Percentiles rank a stretch among this genome's conserved stretches.
Conservation (phyloP, 2,329 filamentous ascomycete species). For the Colletotrichum echinochloae region DNA sequence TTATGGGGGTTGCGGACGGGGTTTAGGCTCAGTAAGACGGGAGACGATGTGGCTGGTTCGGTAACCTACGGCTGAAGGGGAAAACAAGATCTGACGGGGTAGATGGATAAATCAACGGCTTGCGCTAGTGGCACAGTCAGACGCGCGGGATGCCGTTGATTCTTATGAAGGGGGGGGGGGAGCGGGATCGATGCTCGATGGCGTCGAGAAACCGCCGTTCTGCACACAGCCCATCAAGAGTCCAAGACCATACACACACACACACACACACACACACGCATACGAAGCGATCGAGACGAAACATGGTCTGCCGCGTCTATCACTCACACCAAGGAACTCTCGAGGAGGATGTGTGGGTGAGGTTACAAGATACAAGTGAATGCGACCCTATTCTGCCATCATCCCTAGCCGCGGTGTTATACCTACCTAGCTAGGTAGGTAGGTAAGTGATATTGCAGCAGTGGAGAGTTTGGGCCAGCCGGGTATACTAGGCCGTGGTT, state of each 20-base stretch:
- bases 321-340: conserved; percentile 14
- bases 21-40: neutral
- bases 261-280: neutral
- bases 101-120: neutral
- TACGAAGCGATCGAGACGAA: conserved; percentile 24
- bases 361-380: conserved; percentile 9
- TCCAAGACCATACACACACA: neutral
- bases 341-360: conserved; percentile 22
- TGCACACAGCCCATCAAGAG: neutral
- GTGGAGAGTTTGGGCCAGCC: neutral
- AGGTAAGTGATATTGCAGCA: neutral
- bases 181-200: neutral
- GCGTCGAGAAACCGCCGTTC: neutral
- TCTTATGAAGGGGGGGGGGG: conserved; percentile 26
- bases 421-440: neutral
- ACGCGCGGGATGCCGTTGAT: conserved; percentile 12
- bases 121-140: conserved; percentile 7
- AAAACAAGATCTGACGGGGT: neutral
- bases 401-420: neutral
- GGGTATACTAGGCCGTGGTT: neutral
- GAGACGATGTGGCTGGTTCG: conserved; percentile 1
- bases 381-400: conserved; percentile 28
- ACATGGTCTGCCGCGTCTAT: conserved; percentile 19
- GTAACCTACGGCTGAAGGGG: neutral
- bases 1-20: neutral